Evolutionary conservation across 805 yeast species (phyloP).

Genomic region (Wickerhamomyces chambardii): DNA sequence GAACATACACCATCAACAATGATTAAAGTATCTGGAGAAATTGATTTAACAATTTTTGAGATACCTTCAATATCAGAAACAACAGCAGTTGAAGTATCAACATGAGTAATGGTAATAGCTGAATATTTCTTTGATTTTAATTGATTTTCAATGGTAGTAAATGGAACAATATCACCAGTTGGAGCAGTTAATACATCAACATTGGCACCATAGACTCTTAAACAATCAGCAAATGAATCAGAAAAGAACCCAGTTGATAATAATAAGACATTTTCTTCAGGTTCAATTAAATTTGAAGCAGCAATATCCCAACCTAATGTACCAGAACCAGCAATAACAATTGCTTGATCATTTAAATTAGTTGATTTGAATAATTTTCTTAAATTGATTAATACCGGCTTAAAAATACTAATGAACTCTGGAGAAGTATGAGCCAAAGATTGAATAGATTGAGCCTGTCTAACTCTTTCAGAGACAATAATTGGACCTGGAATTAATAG

Average conservation of each 20-base stretch:
- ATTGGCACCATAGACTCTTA: slow-evolving; percentile 62
- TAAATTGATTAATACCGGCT: slow-evolving; percentile 53
- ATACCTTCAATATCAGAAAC: slow-evolving; percentile 60
- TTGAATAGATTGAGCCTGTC: slow-evolving; percentile 72
- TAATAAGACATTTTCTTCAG: slow-evolving; percentile 68
- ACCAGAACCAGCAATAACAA: slow-evolving; percentile 84
- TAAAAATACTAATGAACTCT: slow-evolving; percentile 70
- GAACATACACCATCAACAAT: slow-evolving; percentile 96
- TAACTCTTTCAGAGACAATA: slow-evolving; percentile 73
- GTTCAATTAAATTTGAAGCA: slow-evolving; percentile 63
- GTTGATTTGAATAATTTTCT: slow-evolving; percentile 69
- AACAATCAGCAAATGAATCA: slow-evolving; percentile 71
- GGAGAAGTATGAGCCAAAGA: slow-evolving; percentile 89
- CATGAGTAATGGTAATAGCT: slow-evolving; percentile 83
- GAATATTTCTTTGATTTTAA: slow-evolving; percentile 45
- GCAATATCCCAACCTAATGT: slow-evolving; percentile 93
- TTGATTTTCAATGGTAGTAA: slow-evolving; percentile 43
- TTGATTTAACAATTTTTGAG: slow-evolving; percentile 47
- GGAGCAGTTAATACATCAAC: slow-evolving; percentile 68
- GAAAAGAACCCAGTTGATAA: slow-evolving; percentile 88
- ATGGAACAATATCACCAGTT: slow-evolving; percentile 63
- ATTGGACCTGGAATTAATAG: slow-evolving; percentile 82
- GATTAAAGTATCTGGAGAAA: slow-evolving; percentile 73
- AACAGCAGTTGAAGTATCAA: slow-evolving; percentile 96
- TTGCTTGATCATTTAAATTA: slow-evolving; percentile 62